phyloP scores from a whole-genome alignment of 2,329 filamentous ascomycete species.

The Trichophyton verrucosum region DNA sequence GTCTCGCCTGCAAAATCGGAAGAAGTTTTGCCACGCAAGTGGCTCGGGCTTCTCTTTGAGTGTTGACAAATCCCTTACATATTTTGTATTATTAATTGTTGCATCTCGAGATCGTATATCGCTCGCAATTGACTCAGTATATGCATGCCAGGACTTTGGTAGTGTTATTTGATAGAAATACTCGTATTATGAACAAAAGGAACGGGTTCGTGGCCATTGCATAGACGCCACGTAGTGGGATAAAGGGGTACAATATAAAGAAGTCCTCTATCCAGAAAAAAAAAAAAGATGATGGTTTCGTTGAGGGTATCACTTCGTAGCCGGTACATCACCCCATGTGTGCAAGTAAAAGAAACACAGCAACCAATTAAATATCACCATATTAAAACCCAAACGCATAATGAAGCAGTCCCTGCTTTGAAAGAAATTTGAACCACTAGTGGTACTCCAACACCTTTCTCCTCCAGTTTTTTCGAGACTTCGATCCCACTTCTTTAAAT shows the following conservation, averaged over 20 bases:
- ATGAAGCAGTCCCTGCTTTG: background rate
- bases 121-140: background rate
- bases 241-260: too few species aligned
- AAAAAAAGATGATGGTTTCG: background rate
- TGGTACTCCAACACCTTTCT: constrained; percentile 27
- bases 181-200: background rate
- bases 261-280: background rate
- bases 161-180: background rate
- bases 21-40: too few species aligned
- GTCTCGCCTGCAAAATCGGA: too few species aligned
- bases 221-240: too few species aligned
- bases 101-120: background rate
- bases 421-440: constrained; percentile 8
- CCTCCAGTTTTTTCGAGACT: constrained; percentile 21
- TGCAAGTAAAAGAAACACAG: background rate
- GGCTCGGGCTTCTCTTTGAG: too few species aligned
- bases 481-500: constrained; percentile 20
- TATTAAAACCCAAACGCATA: background rate
- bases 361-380: background rate
- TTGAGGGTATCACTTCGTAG: constrained; percentile 2
- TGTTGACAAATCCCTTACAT: too few species aligned
- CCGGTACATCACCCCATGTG: background rate
- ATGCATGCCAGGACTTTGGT: background rate
- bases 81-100: background rate
- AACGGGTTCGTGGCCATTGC: too few species aligned